Conservation (phyloP, 257 asterid genomes). For the Solanum ahanhuiri region DNA sequence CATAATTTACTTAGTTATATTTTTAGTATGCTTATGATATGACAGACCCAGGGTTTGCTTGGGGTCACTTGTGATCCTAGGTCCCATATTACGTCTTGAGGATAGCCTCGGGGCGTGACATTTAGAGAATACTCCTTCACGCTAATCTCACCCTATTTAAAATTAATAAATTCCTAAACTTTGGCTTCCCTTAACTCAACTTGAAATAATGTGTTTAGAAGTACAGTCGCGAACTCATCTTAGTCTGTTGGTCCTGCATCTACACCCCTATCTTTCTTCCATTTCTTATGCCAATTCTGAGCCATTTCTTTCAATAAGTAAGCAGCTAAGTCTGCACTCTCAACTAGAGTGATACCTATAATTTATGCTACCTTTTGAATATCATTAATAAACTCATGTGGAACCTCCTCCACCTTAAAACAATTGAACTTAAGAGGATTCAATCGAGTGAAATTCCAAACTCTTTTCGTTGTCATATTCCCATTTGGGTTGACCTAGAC, state of each 20-base stretch:
- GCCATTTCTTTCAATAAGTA: too few relatives aligned
- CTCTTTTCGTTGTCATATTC: too few relatives aligned
- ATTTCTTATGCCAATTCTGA: background rate
- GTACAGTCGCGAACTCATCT: too few relatives aligned
- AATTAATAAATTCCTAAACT: background rate
- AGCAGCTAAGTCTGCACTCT: background rate
- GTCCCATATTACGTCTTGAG: too few relatives aligned
- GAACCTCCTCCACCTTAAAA: background rate
- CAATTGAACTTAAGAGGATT: background rate
- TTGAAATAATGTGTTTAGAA: too few relatives aligned
- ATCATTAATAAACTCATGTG: background rate
- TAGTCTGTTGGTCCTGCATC: background rate
- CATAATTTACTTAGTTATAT: too few relatives aligned
- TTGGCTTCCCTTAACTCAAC: background rate
- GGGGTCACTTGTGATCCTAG: too few relatives aligned
- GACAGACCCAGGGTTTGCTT: too few relatives aligned
- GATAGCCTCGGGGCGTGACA: too few relatives aligned
- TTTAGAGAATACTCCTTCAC: background rate
- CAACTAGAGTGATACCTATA: background rate
- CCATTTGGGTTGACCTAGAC: background rate
- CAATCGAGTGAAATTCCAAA: background rate
- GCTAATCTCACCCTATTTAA: background rate
- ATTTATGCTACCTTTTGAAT: background rate
- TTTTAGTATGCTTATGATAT: too few relatives aligned
- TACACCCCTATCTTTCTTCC: background rate